Evolutionary conservation across 345 rosid genomes (phyloP).

Genomic region (Syzygium aqueum): DNA sequence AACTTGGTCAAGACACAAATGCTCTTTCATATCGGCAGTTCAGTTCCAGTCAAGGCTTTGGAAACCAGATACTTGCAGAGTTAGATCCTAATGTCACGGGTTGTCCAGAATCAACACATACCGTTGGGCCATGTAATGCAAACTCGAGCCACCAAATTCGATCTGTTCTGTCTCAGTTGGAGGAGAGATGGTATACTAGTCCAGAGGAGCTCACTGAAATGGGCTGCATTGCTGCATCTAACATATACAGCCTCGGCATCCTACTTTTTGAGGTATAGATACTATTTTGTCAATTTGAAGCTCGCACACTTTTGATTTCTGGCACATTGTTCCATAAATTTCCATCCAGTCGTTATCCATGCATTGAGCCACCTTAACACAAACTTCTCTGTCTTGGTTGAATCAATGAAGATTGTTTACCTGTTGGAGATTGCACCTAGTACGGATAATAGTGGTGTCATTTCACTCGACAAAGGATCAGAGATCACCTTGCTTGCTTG

Average conservation of each 20-base stretch:
- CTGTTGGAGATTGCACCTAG: neutral
- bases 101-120: conserved; percentile 8
- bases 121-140: neutral
- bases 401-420: neutral
- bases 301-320: neutral
- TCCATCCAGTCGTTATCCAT: neutral
- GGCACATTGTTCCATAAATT: neutral
- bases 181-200: conserved; percentile 56
- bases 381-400: neutral
- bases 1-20: neutral
- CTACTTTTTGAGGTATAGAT: conserved; percentile 69
- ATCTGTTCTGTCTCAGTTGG: conserved; percentile 25
- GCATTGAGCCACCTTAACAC: neutral
- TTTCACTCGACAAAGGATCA: neutral
- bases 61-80: conserved; percentile 13
- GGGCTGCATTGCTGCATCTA: conserved; percentile 34
- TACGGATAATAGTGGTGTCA: neutral
- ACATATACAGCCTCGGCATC: conserved; percentile 63
- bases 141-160: conserved; percentile 11
- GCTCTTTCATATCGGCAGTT: neutral
- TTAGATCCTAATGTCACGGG: conserved; percentile 10
- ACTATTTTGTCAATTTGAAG: neutral
- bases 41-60: neutral
- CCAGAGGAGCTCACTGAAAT: conserved; percentile 49
- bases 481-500: neutral